A percentile compares a stretch with the other conserved stretches of the same genome.
phyloP scores from a whole-genome alignment of 306 rosid genomes.

The Gastrolobium bilobum region DNA sequence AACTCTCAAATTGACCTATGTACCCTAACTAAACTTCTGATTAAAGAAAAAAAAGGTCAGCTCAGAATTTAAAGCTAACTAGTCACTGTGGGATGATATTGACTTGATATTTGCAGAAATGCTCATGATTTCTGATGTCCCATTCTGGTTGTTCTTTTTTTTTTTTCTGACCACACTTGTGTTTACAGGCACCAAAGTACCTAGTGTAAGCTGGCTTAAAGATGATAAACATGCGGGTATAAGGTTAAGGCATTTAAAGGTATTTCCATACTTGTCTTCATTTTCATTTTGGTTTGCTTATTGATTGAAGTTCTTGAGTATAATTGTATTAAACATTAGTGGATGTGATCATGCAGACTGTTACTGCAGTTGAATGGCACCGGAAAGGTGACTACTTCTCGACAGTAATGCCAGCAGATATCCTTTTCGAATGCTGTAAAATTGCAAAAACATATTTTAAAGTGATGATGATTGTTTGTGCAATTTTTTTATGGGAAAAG shows the following conservation, averaged over 20 bases:
- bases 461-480: not conserved
- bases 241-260: constrained; percentile 87
- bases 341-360: constrained; percentile 71
- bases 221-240: constrained; percentile 76
- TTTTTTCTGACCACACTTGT: constrained; percentile 44
- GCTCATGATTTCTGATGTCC: constrained; percentile 23
- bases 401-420: constrained; percentile 92
- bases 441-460: not conserved
- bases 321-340: constrained; percentile 32
- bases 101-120: not conserved
- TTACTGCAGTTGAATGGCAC: constrained; percentile 91
- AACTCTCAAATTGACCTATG: constrained; percentile 25
- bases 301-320: constrained; percentile 32
- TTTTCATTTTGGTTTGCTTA: constrained; percentile 25
- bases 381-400: constrained; percentile 96
- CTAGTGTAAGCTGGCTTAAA: constrained; percentile 79
- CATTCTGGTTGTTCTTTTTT: constrained; percentile 23
- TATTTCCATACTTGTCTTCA: constrained; percentile 51
- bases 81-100: constrained; percentile 15
- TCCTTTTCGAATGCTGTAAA: constrained; percentile 59
- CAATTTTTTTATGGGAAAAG: not conserved
- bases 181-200: constrained; percentile 52
- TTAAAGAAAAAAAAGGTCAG: not conserved
- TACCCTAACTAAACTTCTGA: constrained; percentile 9
- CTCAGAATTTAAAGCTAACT: constrained; percentile 33